phyloP scores from a whole-genome alignment of 345 rosid species.

The Citrus sp. region DNA sequence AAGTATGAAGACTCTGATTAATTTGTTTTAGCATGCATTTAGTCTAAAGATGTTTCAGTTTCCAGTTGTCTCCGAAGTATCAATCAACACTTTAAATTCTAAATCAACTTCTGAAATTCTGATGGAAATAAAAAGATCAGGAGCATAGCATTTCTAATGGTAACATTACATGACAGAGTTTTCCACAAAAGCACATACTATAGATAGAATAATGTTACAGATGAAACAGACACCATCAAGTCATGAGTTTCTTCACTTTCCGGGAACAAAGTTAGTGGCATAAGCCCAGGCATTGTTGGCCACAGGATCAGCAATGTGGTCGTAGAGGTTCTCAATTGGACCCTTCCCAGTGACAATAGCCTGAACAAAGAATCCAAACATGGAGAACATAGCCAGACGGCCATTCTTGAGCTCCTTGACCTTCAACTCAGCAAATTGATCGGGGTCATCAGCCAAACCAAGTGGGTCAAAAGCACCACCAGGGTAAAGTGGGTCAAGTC shows the following conservation, averaged over 20 bases:
- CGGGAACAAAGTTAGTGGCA: conserved; percentile 98
- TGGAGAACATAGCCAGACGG: conserved; percentile 87
- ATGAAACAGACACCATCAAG: background rate
- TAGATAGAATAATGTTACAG: conserved; percentile 10
- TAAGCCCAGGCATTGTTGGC: conserved; percentile 96
- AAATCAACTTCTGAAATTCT: background rate
- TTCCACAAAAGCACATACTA: conserved; percentile 5
- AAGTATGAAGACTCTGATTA: background rate
- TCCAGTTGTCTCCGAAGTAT: background rate
- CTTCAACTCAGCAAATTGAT: conserved; percentile 91
- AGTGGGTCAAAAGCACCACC: conserved; percentile 97
- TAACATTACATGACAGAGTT: background rate
- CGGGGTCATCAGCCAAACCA: conserved; percentile 90
- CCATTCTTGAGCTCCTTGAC: conserved; percentile 97
- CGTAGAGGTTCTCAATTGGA: conserved; percentile 83
- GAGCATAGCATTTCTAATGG: background rate
- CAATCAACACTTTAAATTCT: background rate
- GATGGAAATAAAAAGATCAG: background rate
- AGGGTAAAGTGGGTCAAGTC: conserved; percentile 91
- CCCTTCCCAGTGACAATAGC: conserved; percentile 97
- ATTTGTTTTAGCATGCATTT: background rate
- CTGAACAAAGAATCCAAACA: conserved; percentile 95
- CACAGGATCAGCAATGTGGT: conserved; percentile 86
- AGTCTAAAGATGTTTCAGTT: background rate
- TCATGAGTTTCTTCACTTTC: conserved; percentile 45